Evolutionary conservation across 129 eudicot genomes (phyloP), one percentile per base, ranked within the genome.

Genomic region (Dittrichia graveolens): DNA sequence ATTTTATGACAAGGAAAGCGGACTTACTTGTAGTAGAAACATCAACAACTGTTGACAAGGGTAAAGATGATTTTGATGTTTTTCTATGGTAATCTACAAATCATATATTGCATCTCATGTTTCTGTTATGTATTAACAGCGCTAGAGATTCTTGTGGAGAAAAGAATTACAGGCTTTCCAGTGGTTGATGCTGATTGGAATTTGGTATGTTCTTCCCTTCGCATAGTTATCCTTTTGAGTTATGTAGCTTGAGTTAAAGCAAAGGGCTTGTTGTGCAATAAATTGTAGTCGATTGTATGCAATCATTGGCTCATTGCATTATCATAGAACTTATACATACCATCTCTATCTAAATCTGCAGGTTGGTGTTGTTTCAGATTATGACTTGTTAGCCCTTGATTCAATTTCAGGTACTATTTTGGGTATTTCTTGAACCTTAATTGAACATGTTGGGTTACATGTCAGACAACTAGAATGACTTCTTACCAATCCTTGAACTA

Each of bases 321-420:
- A 60, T 53, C 13, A 65, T 15, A 48, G 19, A 38, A 14, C 7
- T 45, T 45, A 41, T 43, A 60, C 5, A 8, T 61, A 16, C 7
- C 5, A 8, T 66, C n/a, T 75, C 64, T 43, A 50, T 78, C 35
- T 35, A 43, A 69, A 59, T 43, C 69, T 84, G 78, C 96, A 92
- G 97, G 96, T 92, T 61, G 97, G 97, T 46, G 96, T 92, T 10
- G 94, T 92, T 81, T 92, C 97, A 47, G 97, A 92, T 78, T 92
- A 92, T 81, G 97, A 92, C 78, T 83, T 92, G 80, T 81, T 92
- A 86, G 96, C 97, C 5, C 96, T 92, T 55, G 97, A 92, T 83
- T 84, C 96, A 53, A 83, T 92, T 45, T 86, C 96, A 83, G 97
- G 97, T 92, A 81, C 41, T 49, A 56, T 24, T 64, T 40, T 34